Base-by-base conservation (phyloP, 352 stramenopile species). In the Phytophthora melonis region DNA sequence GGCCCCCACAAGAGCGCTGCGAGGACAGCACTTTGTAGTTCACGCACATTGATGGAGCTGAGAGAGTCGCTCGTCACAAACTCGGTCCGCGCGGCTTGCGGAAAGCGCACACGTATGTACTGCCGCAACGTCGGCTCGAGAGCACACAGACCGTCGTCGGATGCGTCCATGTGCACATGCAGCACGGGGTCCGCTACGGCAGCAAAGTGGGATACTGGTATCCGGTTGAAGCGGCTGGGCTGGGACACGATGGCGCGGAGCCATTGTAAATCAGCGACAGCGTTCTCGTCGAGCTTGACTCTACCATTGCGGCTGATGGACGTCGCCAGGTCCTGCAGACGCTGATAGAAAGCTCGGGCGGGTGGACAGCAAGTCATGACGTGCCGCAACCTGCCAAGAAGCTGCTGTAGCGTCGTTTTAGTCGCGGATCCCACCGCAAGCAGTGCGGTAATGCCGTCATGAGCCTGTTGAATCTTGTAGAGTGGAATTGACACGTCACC, bases 381-480 rank as follows among this genome's bases (percentile, higher is more conserved):
- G 23, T 25, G 23, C 23, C 23, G 23, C 23, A 77, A 13, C 13
- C 58, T 68, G 1, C 63, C 58, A 0, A 77, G 16, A 0, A 77
- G 11, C 30, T 69, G 57, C 16, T 63, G 53, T 0, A 77, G 10
- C 0, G 19, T 30, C 9, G 58, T 54, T 19, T 47, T 3, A 5
- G 63, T 45, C 54, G 54, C 52, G 6, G 0, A 10, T n/a, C 3
- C 3, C 13, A 21, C 25, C 2, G 0, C 3, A 3, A 45, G 6
- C 2, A 32, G 8, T 8, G 3, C 18, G 7, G 23, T 18, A 8
- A 73, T 58, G 0, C 55, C 52, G 1, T 16, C 5, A 4, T 14
- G 19, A n/a, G 63, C 27, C 66, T 68, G 58, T 0, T 9, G 1
- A 1, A 75, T 41, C 21, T 75, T 75, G 0, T 65, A 32, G 0